Evolutionary conservation across 768 basidiomycete genomes (phyloP).

Genomic region (Amanita thiersii): DNA sequence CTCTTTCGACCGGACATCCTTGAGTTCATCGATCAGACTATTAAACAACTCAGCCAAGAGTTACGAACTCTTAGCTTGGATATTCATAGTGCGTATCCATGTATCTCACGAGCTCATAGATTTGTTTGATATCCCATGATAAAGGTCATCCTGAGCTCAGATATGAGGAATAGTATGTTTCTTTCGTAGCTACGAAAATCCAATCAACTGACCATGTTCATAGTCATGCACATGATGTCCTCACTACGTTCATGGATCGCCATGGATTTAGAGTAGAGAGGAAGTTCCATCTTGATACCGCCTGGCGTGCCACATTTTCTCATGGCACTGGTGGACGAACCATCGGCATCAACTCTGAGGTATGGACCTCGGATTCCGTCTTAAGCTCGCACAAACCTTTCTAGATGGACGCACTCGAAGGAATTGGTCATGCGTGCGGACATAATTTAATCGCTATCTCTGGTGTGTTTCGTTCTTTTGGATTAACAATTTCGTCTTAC

Average conservation of each 20-base stretch:
- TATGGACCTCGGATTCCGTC: slow-evolving; percentile 17
- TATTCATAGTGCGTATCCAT: slow-evolving; percentile 48
- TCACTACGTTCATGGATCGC: slow-evolving; percentile 57
- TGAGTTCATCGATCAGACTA: slow-evolving; percentile 47
- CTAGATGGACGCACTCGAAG: slow-evolving; percentile 56
- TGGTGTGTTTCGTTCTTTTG: slow-evolving; percentile 15
- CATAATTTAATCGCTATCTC: slow-evolving; percentile 78
- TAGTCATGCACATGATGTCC: slow-evolving; percentile 65
- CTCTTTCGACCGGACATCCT: slow-evolving; percentile 51
- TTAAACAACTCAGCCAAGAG: slow-evolving; percentile 43
- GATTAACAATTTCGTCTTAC: neutral
- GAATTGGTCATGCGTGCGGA: slow-evolving; percentile 69
- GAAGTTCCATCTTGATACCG: slow-evolving; percentile 60
- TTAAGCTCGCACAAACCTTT: neutral
- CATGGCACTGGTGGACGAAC: slow-evolving; percentile 60
- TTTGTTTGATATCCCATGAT: slow-evolving; percentile 7
- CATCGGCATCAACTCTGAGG: slow-evolving; percentile 76
- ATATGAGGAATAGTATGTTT: slow-evolving; percentile 56
- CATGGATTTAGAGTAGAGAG: slow-evolving; percentile 58
- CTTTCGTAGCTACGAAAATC: neutral
- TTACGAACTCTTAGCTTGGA: slow-evolving; percentile 57
- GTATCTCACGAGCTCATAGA: neutral
- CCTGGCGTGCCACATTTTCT: slow-evolving; percentile 64
- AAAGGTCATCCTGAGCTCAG: slow-evolving; percentile 63
- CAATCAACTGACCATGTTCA: neutral